These are phyloP conservation scores for Chalaropsis ovoidea DNA, from an alignment of 2,329 filamentous ascomycete genomes.

Conservation along the genomic window DNA sequence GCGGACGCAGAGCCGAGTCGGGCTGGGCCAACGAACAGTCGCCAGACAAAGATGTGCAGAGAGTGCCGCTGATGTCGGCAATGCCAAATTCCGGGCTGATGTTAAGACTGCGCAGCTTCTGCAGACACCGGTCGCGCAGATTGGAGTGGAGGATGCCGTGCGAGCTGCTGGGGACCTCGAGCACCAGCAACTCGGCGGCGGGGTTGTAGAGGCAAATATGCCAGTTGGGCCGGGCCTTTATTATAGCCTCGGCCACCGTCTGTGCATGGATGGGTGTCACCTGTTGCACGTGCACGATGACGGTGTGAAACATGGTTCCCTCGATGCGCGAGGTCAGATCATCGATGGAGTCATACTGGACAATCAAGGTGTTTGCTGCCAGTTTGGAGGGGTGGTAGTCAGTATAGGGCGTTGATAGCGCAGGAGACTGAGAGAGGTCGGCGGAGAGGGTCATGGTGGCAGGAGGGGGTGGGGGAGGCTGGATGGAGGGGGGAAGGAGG, in stretches of 20 bases:
- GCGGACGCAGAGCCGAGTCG: slow-evolving; percentile 17
- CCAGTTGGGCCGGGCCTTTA: slow-evolving; percentile 15
- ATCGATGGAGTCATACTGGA: slow-evolving; percentile 22
- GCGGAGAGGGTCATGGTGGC: not conserved
- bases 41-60: slow-evolving; percentile 9
- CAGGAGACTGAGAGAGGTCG: not conserved
- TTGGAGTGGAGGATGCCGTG: slow-evolving; percentile 13
- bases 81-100: slow-evolving; percentile 7
- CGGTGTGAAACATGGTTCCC: slow-evolving; percentile 18
- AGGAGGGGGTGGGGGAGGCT: not conserved
- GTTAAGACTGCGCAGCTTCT: slow-evolving; percentile 8
- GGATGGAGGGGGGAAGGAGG: not conserved
- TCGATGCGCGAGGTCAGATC: slow-evolving; percentile 20
- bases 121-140: slow-evolving; percentile 9
- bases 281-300: slow-evolving; percentile 20
- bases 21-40: slow-evolving; percentile 18
- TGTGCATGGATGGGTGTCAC: slow-evolving; percentile 1
- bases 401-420: slow-evolving; percentile 5
- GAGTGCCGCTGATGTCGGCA: slow-evolving; percentile 7
- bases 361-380: slow-evolving; percentile 21
- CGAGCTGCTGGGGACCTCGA: slow-evolving; percentile 19
- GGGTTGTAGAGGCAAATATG: slow-evolving; percentile 21
- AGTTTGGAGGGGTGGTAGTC: slow-evolving; percentile 19
- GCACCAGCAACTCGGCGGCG: slow-evolving; percentile 17
- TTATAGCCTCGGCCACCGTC: slow-evolving; percentile 1